These are phyloP conservation scores for Carex pumila DNA, from an alignment of 176 grass and related monocot species.

Conservation along the genomic window DNA sequence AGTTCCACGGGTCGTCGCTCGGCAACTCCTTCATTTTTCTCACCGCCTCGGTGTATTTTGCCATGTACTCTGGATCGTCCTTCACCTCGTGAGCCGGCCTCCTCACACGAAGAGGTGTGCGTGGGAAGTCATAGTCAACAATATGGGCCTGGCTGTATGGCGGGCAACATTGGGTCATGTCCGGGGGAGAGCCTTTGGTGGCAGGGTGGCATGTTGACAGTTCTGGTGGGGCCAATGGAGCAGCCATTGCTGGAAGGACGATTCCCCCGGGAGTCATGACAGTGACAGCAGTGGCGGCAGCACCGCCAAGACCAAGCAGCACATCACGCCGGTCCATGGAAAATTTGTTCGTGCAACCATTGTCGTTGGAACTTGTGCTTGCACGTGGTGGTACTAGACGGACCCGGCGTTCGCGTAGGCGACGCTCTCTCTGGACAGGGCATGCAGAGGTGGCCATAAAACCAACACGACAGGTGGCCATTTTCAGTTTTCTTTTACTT, in stretches of 20 bases:
- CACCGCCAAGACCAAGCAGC: slow-evolving; percentile 21
- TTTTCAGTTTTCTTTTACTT: not conserved
- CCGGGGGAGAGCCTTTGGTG: not conserved
- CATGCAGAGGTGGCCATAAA: slow-evolving; percentile 27
- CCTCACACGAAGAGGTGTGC: slow-evolving; percentile 24
- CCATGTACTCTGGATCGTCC: slow-evolving; percentile 34
- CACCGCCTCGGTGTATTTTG: slow-evolving; percentile 37
- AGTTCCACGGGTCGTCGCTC: slow-evolving; percentile 29
- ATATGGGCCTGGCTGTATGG: not conserved
- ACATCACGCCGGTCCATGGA: slow-evolving; percentile 22
- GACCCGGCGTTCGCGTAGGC: not conserved
- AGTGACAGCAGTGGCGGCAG: not conserved
- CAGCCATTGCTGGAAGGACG: slow-evolving; percentile 15
- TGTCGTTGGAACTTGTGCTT: not conserved
- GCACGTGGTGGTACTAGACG: not conserved
- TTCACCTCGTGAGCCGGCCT: slow-evolving; percentile 19
- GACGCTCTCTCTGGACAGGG: slow-evolving; percentile 8
- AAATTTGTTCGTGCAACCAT: not conserved
- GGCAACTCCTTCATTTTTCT: slow-evolving; percentile 41
- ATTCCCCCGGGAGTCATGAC: not conserved
- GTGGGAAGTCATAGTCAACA: slow-evolving; percentile 13
- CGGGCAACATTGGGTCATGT: not conserved
- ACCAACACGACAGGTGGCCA: slow-evolving; percentile 1
- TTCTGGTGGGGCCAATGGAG: slow-evolving; percentile 21
- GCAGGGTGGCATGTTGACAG: slow-evolving; percentile 12